Evolutionary conservation across 2,329 filamentous ascomycete genomes (phyloP).

Genomic region (Pseudogymnoascus sp.): DNA sequence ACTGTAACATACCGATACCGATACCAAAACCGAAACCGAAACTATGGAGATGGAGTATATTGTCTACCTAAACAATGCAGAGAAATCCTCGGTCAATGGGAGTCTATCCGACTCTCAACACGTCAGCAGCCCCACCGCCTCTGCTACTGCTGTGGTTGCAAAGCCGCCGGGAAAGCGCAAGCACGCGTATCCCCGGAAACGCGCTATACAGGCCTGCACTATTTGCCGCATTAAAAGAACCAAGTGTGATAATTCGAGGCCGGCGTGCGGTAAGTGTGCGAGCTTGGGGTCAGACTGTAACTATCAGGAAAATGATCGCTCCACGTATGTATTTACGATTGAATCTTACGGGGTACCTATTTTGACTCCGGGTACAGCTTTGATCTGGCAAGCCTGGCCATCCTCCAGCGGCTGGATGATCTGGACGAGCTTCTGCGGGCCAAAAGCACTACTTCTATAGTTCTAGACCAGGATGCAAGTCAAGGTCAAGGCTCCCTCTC

Average conservation of each 20-base stretch:
- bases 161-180: background rate
- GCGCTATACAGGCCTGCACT: constrained; percentile 29
- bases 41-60: background rate
- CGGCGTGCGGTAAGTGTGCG: constrained; percentile 27
- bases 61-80: background rate
- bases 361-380: constrained; percentile 4
- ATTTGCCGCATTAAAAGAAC: constrained; percentile 25
- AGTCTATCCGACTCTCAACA: background rate
- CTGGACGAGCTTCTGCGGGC: constrained; percentile 12
- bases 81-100: background rate
- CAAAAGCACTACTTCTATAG: background rate
- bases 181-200: constrained; percentile 22
- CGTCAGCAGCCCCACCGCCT: background rate
- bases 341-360: background rate
- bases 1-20: background rate
- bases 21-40: background rate
- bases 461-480: background rate
- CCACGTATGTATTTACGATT: background rate
- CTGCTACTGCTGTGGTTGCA: background rate
- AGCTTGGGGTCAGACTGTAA: constrained; percentile 27
- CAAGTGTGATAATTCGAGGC: constrained; percentile 27
- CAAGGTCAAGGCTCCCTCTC: background rate
- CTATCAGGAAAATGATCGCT: constrained; percentile 19
- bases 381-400: constrained; percentile 14
- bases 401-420: constrained; percentile 12